A percentile compares a stretch with the other conserved stretches of the same genome.
Conservation (phyloP, 2,329 filamentous ascomycete genomes). For the Aureobasidium namibiae region DNA sequence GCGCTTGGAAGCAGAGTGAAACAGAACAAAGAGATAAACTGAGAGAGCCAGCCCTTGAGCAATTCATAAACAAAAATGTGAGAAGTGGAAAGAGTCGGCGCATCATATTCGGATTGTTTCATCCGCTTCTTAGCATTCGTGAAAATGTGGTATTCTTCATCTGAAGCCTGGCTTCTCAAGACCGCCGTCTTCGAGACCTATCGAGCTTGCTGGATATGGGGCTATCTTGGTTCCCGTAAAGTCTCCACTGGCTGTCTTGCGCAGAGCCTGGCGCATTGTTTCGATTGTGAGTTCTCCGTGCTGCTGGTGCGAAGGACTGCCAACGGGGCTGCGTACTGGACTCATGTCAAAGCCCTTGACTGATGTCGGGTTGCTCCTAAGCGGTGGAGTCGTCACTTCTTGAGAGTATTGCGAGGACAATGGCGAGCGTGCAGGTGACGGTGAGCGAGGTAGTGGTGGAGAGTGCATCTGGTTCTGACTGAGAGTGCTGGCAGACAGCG, state of each 20-base stretch:
- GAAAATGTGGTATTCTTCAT: neutral
- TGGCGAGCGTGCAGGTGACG: constrained; percentile 72
- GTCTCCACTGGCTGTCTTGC: constrained; percentile 78
- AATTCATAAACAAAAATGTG: neutral
- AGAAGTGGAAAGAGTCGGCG: neutral
- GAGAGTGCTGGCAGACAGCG: constrained; percentile 53
- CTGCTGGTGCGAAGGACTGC: constrained; percentile 42
- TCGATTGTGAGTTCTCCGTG: constrained; percentile 75
- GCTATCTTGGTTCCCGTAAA: constrained; percentile 41
- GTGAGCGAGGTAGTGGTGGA: constrained; percentile 47
- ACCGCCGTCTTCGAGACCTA: constrained; percentile 30
- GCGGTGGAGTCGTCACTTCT: constrained; percentile 56
- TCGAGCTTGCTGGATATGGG: constrained; percentile 28
- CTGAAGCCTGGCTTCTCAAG: constrained; percentile 22
- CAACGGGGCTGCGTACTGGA: constrained; percentile 54
- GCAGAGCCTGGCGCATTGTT: constrained; percentile 84
- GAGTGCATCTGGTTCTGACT: constrained; percentile 17
- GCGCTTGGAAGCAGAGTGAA: neutral
- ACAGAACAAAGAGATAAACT: neutral
- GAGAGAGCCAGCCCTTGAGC: neutral
- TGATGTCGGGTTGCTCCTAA: constrained; percentile 63
- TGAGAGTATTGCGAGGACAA: constrained; percentile 51
- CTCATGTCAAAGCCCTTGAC: constrained; percentile 62
- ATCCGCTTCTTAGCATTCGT: constrained; percentile 1
- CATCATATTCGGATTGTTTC: neutral